Conservation (phyloP, 2,329 filamentous ascomycete genomes). For the Phialophora macrospora region DNA sequence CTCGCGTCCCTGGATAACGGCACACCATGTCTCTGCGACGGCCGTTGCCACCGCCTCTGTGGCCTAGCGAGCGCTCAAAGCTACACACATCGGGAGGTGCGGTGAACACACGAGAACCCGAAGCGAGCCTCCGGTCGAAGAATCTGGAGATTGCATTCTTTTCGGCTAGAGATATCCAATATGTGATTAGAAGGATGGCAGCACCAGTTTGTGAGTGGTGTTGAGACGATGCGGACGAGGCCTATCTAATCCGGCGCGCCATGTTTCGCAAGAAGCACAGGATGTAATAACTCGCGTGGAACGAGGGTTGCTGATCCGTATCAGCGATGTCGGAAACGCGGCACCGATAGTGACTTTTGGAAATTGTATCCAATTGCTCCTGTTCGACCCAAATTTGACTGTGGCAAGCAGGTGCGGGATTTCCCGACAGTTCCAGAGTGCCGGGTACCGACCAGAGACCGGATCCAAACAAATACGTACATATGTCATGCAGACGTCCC, state of each 20-base stretch:
- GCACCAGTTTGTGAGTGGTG: neutral
- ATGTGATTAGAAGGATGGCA: neutral
- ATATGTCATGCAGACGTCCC: neutral
- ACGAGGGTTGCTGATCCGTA: neutral
- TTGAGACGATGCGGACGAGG: neutral
- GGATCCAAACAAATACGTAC: neutral
- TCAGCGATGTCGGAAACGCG: neutral
- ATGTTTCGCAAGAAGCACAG: neutral
- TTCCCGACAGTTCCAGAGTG: slow-evolving; percentile 1
- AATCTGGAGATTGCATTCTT: neutral
- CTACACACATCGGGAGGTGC: neutral
- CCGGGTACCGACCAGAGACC: neutral
- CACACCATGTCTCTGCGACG: neutral
- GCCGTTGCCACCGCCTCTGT: neutral
- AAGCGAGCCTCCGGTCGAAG: neutral
- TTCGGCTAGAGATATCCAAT: neutral
- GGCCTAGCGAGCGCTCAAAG: neutral
- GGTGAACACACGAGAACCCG: neutral
- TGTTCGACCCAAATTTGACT: neutral
- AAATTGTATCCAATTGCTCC: neutral
- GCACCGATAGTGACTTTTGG: neutral
- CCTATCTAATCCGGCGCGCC: neutral
- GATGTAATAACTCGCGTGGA: neutral
- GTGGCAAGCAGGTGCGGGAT: slow-evolving; percentile 3
- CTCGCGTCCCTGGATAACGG: neutral